A percentile compares a stretch with the other conserved stretches of the same genome.
These are phyloP conservation scores for Jasminum sambac DNA, from an alignment of 257 asterid genomes.

Conservation along the genomic window DNA sequence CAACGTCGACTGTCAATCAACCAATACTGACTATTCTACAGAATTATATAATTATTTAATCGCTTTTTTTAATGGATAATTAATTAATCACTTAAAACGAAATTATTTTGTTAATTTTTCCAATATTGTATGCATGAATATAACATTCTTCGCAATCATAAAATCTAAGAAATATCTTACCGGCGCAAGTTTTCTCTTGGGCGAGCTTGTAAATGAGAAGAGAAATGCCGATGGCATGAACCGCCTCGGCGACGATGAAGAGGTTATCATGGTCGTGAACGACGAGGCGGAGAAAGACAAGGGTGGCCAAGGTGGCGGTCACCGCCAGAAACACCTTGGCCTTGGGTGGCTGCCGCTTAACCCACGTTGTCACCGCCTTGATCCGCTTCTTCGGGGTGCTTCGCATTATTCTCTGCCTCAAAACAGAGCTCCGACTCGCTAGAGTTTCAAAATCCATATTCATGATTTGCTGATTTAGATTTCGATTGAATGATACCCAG, in stretches of 20 bases:
- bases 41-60: no score
- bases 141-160: background rate
- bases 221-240: slow-evolving; percentile 35
- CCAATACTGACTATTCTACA: no score
- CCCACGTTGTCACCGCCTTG: slow-evolving; percentile 26
- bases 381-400: slow-evolving; percentile 27
- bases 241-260: slow-evolving; percentile 36
- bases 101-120: no score
- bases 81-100: no score
- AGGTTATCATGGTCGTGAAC: slow-evolving; percentile 34
- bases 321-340: slow-evolving; percentile 26
- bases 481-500: background rate
- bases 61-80: no score
- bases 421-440: slow-evolving; percentile 10
- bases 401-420: slow-evolving; percentile 17
- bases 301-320: slow-evolving; percentile 1
- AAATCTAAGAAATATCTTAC: slow-evolving; percentile 17
- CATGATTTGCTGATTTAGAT: slow-evolving; percentile 2
- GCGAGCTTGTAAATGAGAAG: slow-evolving; percentile 34
- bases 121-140: background rate
- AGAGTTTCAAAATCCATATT: slow-evolving; percentile 14
- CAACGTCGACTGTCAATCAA: no score
- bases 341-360: slow-evolving; percentile 33
- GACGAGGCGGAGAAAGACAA: slow-evolving; percentile 27
- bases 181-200: slow-evolving; percentile 35